Conservation (phyloP, 148 eudicot species). For the Cornus florida region DNA sequence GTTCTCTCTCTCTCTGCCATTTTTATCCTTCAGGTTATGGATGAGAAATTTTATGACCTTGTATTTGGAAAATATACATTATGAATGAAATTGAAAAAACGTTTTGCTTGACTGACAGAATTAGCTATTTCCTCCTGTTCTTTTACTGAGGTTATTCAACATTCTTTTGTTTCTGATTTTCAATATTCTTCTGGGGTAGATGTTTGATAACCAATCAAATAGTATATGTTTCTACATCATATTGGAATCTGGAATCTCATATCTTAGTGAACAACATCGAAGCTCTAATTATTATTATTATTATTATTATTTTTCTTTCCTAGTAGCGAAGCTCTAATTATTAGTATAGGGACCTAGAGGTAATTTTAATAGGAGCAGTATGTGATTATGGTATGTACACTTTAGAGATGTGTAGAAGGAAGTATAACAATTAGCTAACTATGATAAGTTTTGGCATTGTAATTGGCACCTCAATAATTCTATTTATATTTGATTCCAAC, state of each 20-base stretch:
- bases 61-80: too few relatives aligned
- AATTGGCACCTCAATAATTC: not conserved
- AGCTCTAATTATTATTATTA: not conserved
- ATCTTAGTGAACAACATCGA: not conserved
- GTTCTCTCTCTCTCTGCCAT: too few relatives aligned
- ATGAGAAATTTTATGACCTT: too few relatives aligned
- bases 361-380: not conserved
- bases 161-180: not conserved
- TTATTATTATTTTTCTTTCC: too few relatives aligned
- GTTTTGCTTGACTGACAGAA: too few relatives aligned
- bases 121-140: too few relatives aligned
- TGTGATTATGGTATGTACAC: not conserved
- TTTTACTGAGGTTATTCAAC: not conserved
- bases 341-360: not conserved
- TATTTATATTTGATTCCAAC: not conserved
- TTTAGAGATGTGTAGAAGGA: not conserved
- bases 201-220: not conserved
- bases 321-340: not conserved
- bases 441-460: not conserved
- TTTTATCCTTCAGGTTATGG: not conserved
- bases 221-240: not conserved
- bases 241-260: slow-evolving; percentile 5
- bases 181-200: not conserved
- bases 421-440: not conserved
- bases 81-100: too few relatives aligned